Conservation (phyloP, 2,329 filamentous ascomycete genomes). For the Fusarium sp. region DNA sequence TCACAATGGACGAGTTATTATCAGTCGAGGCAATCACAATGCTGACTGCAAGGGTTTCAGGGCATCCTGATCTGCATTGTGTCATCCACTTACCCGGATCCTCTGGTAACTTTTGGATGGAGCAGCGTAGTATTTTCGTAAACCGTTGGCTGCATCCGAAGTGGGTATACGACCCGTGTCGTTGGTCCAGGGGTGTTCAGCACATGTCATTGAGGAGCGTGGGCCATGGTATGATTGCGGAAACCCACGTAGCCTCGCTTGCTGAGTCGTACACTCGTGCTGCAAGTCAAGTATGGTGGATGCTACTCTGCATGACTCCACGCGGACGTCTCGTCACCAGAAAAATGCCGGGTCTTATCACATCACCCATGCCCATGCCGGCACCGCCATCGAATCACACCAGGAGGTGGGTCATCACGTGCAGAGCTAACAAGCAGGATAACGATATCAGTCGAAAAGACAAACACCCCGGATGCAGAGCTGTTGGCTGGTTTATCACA, state of each 20-base stretch:
- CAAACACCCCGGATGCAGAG: not conserved
- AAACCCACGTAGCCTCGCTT: not conserved
- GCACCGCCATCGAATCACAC: constrained; percentile 5
- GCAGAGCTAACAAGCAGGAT: not conserved
- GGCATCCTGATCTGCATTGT: constrained; percentile 13
- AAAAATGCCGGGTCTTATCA: not conserved
- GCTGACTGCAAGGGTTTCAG: not conserved
- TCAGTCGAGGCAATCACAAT: not conserved
- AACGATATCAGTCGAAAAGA: not conserved
- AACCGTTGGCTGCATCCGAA: not conserved
- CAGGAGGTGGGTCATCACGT: not conserved
- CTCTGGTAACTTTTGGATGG: not conserved
- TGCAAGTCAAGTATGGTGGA: not conserved
- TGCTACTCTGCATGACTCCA: not conserved
- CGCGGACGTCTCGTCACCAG: not conserved
- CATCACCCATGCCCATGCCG: not conserved
- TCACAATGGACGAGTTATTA: not conserved
- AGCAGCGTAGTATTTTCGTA: not conserved
- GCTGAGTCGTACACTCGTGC: not conserved
- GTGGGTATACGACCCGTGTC: constrained; percentile 3
- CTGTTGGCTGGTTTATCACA: not conserved
- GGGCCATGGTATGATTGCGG: not conserved
- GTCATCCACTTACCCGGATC: constrained; percentile 2
- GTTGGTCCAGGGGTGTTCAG: not conserved
- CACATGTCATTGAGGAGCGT: not conserved